Evolutionary conservation across 208 protist species (phyloP).

Genomic region (Acanthamoeba culbertsoni): DNA sequence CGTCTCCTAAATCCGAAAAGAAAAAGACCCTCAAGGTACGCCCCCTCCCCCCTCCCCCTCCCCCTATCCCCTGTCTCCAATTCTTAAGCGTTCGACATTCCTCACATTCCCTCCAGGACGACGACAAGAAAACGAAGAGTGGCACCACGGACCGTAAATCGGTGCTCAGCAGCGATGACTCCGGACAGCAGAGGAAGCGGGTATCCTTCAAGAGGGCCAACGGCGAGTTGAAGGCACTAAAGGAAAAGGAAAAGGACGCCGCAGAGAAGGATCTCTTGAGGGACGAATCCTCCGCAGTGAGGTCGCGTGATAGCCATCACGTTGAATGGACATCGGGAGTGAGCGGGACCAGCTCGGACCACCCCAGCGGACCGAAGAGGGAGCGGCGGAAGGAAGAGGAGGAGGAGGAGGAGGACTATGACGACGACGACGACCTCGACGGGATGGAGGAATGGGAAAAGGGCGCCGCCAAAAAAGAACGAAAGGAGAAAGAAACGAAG

Average conservation of each 20-base stretch:
- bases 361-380: not conserved
- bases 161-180: not conserved
- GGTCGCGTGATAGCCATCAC: too few relatives aligned
- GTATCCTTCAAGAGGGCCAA: constrained; percentile 22
- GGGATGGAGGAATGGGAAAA: not conserved
- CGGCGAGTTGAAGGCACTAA: not conserved
- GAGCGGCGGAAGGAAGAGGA: not conserved
- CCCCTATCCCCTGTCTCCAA: not conserved
- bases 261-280: not conserved
- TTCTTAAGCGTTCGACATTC: not conserved
- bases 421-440: not conserved
- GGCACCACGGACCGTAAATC: not conserved
- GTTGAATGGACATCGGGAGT: too few relatives aligned
- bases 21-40: not conserved
- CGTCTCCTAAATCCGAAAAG: not conserved
- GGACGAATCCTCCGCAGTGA: too few relatives aligned
- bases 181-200: not conserved
- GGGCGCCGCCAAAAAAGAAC: not conserved
- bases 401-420: not conserved
- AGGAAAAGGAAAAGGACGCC: not conserved
- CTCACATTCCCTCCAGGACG: not conserved
- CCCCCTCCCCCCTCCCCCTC: not conserved
- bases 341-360: too few relatives aligned
- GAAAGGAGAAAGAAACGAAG: not conserved
- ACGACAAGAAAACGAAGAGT: not conserved